A percentile compares a stretch with the other conserved stretches of the same genome.
phyloP scores from a whole-genome alignment of 176 grass and related monocot genomes.

The Luzula sylvatica region DNA sequence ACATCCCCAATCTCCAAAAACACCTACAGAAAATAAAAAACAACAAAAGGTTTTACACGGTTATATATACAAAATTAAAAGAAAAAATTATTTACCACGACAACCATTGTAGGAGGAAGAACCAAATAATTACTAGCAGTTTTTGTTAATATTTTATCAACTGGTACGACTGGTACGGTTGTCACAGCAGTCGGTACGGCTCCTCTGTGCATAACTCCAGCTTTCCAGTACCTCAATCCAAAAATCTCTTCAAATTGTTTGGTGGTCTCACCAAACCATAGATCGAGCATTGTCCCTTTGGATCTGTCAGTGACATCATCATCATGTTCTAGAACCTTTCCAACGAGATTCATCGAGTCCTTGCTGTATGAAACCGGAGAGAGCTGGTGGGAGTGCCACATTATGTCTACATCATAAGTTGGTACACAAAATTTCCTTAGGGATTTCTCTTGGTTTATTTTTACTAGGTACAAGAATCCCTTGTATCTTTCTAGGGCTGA shows the following conservation, averaged over 20 bases:
- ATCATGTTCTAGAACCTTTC: slow-evolving; percentile 73
- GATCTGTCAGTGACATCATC: slow-evolving; percentile 59
- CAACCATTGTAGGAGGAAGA: no score
- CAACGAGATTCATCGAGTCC: slow-evolving; percentile 61
- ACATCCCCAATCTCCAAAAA: slow-evolving; percentile 73
- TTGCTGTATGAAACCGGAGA: slow-evolving; percentile 57
- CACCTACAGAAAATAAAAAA: slow-evolving; percentile 41
- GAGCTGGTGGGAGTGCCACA: slow-evolving; percentile 83
- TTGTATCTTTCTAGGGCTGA: slow-evolving; percentile 79
- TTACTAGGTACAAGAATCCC: slow-evolving; percentile 71
- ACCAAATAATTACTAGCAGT: background rate
- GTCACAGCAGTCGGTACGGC: slow-evolving; percentile 47
- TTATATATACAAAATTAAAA: no score
- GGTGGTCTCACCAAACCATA: slow-evolving; percentile 46
- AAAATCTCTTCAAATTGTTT: slow-evolving; percentile 60
- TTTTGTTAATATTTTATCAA: background rate
- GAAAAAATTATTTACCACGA: background rate
- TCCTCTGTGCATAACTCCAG: slow-evolving; percentile 66
- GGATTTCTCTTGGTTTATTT: slow-evolving; percentile 52
- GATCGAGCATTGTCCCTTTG: slow-evolving; percentile 46
- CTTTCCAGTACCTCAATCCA: slow-evolving; percentile 67
- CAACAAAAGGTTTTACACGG: no score
- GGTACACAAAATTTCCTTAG: slow-evolving; percentile 62
- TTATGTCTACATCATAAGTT: slow-evolving; percentile 72
- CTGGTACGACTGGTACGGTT: slow-evolving; percentile 15